Conservation (phyloP, 768 basidiomycete genomes). For the Pleurotus citrinopileatus region DNA sequence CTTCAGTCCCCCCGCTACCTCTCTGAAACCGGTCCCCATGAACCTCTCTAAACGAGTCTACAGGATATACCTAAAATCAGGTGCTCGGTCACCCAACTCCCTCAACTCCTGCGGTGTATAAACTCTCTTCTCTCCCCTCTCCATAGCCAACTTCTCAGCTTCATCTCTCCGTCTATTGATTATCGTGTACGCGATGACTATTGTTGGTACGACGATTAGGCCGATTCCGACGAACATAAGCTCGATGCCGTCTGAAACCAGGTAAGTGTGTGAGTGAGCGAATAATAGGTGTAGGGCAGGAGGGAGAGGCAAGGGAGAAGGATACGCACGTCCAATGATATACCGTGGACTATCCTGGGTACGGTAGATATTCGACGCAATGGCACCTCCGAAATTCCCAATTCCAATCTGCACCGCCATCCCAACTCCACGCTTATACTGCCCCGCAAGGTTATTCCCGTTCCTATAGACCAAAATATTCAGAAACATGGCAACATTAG, state of each 20-base stretch:
- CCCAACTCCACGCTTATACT: slow-evolving; percentile 67
- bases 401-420: slow-evolving; percentile 70
- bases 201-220: slow-evolving; percentile 45
- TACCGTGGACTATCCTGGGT: slow-evolving; percentile 58
- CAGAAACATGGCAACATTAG: background rate
- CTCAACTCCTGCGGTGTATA: slow-evolving; percentile 34
- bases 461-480: slow-evolving; percentile 48
- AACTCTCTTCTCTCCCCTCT: slow-evolving; percentile 28
- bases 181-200: slow-evolving; percentile 45
- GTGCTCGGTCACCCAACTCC: slow-evolving; percentile 57
- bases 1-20: too few relatives aligned
- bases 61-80: slow-evolving; percentile 58
- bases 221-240: slow-evolving; percentile 71
- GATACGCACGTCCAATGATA: slow-evolving; percentile 55
- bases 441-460: slow-evolving; percentile 62
- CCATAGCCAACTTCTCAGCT: slow-evolving; percentile 22
- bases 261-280: slow-evolving; percentile 1
- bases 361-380: slow-evolving; percentile 63
- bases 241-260: slow-evolving; percentile 50
- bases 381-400: slow-evolving; percentile 65
- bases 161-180: slow-evolving; percentile 56
- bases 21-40: too few relatives aligned
- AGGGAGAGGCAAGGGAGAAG: background rate
- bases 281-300: background rate
- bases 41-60: too few relatives aligned